Conservation (phyloP, 345 rosid species). For the Heritiera fomes region DNA sequence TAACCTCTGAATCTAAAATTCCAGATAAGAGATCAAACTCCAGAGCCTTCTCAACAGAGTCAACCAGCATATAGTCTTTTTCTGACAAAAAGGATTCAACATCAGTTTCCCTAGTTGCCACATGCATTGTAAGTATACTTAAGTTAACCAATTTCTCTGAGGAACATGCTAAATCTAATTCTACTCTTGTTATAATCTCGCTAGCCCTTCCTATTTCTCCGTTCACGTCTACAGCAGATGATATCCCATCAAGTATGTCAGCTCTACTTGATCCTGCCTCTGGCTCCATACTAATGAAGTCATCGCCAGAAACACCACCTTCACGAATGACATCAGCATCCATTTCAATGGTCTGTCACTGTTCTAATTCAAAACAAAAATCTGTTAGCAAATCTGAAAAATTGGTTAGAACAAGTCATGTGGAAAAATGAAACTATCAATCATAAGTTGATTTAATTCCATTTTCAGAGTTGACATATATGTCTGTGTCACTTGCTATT, state of each 20-base stretch:
- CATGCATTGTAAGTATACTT: constrained; percentile 70
- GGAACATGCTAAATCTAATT: constrained; percentile 69
- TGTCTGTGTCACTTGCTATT: background rate
- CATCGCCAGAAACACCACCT: constrained; percentile 47
- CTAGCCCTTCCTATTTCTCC: constrained; percentile 43
- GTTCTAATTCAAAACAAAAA: constrained; percentile 13
- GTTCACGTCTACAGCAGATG: constrained; percentile 48
- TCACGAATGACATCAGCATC: constrained; percentile 38
- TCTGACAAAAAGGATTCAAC: constrained; percentile 57
- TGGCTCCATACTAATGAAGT: constrained; percentile 41
- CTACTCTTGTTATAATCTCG: constrained; percentile 54
- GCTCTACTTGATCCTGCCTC: constrained; percentile 54
- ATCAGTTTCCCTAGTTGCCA: constrained; percentile 69
- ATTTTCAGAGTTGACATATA: background rate
- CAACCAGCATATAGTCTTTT: constrained; percentile 28
- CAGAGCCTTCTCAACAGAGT: constrained; percentile 54
- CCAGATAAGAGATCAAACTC: constrained; percentile 71
- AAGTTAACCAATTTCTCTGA: constrained; percentile 79
- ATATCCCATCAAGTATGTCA: constrained; percentile 42
- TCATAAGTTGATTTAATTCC: background rate
- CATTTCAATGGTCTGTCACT: constrained; percentile 35
- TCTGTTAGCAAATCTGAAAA: background rate
- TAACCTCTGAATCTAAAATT: constrained; percentile 62
- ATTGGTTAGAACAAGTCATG: background rate
- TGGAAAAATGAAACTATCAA: background rate